phyloP scores from a whole-genome alignment of 2,329 filamentous ascomycete species.

The Achaetomium macrosporum region DNA sequence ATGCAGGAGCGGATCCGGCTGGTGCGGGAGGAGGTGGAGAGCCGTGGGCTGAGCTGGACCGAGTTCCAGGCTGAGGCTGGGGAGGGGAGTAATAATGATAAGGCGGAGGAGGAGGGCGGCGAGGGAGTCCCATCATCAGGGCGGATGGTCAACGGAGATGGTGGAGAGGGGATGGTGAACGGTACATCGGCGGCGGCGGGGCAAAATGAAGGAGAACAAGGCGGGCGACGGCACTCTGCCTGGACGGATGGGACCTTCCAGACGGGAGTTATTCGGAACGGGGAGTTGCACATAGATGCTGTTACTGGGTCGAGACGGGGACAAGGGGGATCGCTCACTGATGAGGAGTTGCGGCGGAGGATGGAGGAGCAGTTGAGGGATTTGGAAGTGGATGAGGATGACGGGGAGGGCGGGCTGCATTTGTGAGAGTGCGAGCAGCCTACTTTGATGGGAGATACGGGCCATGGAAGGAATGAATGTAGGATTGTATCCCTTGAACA shows the following conservation, averaged over 20 bases:
- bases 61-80: conserved; percentile 48
- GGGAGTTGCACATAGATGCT: conserved; percentile 42
- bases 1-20: conserved; percentile 62
- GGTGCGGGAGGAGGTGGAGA: conserved; percentile 59
- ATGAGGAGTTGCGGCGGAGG: conserved; percentile 53
- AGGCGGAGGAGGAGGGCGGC: conserved; percentile 1
- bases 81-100: conserved; percentile 24
- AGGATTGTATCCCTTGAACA: no score
- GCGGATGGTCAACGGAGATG: neutral
- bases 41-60: conserved; percentile 49
- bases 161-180: neutral
- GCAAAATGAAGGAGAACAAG: neutral
- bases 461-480: no score
- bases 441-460: no score
- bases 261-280: conserved; percentile 50
- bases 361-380: conserved; percentile 50
- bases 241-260: conserved; percentile 62
- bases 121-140: neutral
- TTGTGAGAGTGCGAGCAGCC: conserved; percentile 36
- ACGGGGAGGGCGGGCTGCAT: conserved; percentile 57
- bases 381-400: conserved; percentile 34
- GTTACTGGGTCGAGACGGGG: conserved; percentile 8
- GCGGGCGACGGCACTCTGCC: conserved; percentile 30
- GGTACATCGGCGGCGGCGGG: neutral
- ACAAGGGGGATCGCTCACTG: conserved; percentile 45